Evolutionary conservation across 2,329 filamentous ascomycete genomes (phyloP).

Genomic region (Pseudogymnoascus sp.): DNA sequence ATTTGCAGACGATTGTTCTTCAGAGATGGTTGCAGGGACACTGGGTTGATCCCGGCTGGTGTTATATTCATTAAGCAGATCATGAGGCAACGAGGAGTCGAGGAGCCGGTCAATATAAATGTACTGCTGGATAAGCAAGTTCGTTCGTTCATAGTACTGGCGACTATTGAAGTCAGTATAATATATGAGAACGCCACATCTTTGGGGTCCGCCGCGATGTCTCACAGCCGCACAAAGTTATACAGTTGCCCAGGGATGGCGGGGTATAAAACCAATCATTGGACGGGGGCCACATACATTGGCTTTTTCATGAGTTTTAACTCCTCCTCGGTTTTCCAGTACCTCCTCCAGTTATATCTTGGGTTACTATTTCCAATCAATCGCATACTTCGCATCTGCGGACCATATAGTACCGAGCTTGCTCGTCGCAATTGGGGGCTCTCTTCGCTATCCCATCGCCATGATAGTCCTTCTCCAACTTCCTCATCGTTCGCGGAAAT

Average conservation of each 20-base stretch:
- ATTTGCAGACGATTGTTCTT: slow-evolving; percentile 42
- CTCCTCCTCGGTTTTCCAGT: slow-evolving; percentile 75
- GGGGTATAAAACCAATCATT: neutral
- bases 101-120: slow-evolving; percentile 86
- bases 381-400: slow-evolving; percentile 71
- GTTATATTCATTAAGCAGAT: slow-evolving; percentile 84
- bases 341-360: slow-evolving; percentile 75
- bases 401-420: slow-evolving; percentile 52
- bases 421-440: slow-evolving; percentile 47
- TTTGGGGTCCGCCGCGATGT: neutral
- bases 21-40: slow-evolving; percentile 67
- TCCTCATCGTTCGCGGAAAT: neutral
- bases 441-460: slow-evolving; percentile 17
- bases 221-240: neutral
- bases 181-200: neutral
- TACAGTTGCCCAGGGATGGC: neutral
- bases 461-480: neutral
- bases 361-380: slow-evolving; percentile 86
- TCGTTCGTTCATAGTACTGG: slow-evolving; percentile 81
- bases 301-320: slow-evolving; percentile 62
- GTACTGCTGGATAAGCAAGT: slow-evolving; percentile 83
- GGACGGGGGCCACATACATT: slow-evolving; percentile 40
- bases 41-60: slow-evolving; percentile 40
- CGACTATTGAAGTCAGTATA: slow-evolving; percentile 40
- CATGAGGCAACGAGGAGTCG: slow-evolving; percentile 86